phyloP scores from a whole-genome alignment of 176 grass and related monocot species.

The Oryza australiensis region DNA sequence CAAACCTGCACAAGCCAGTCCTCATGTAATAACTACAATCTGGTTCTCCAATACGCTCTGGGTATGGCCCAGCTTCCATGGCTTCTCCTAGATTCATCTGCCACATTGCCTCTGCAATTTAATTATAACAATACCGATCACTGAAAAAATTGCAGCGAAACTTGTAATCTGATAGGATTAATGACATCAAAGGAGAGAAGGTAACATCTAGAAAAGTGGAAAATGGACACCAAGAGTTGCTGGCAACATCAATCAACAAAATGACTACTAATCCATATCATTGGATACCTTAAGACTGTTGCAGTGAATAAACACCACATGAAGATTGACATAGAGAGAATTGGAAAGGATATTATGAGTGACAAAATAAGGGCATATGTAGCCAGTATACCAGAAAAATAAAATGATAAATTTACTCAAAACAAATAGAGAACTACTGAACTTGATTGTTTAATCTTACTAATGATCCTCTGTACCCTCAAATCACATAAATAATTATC shows the following conservation, averaged over 20 bases:
- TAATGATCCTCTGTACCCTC: background rate
- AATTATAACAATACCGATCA: conserved; percentile 24
- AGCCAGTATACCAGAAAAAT: no score
- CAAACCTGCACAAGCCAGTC: conserved; percentile 83
- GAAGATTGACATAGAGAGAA: background rate
- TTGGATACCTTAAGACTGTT: background rate
- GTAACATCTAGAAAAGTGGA: background rate
- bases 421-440: background rate
- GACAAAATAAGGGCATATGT: no score
- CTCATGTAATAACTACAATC: conserved; percentile 91
- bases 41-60: conserved; percentile 79
- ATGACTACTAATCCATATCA: background rate
- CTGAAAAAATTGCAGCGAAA: conserved; percentile 2
- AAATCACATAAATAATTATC: background rate
- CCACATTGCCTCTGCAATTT: conserved; percentile 77
- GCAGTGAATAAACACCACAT: background rate
- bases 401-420: no score
- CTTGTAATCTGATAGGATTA: background rate
- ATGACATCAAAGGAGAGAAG: background rate
- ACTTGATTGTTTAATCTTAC: conserved; percentile 21
- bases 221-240: background rate
- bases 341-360: background rate
- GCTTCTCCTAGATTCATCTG: conserved; percentile 60
- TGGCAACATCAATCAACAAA: background rate
- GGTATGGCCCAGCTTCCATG: conserved; percentile 60